Base-by-base conservation (phyloP, 768 basidiomycete genomes). In the Suillus variegatus region DNA sequence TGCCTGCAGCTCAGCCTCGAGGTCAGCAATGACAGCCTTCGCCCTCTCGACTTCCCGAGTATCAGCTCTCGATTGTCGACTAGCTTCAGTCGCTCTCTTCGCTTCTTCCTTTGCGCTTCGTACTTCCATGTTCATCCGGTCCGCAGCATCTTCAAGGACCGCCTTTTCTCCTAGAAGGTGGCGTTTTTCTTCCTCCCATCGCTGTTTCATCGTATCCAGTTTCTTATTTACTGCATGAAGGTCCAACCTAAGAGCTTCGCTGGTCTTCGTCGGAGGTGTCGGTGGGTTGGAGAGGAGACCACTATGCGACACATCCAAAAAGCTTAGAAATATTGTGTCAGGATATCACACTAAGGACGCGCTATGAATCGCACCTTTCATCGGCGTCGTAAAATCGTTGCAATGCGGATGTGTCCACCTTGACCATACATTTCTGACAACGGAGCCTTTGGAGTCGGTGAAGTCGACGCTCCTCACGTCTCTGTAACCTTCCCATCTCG, bases 21-120 rank as follows among this genome's bases (percentile, higher is more conserved):
- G 84, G 18, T 90, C 89, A 2, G 84, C 81, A 65, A 94, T 86
- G 35, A 84, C 83, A 6, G 76, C 78, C 69, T 85, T 90, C 8
- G 92, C 90, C 61, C 80, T 84, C 56, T 90, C 90, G 20, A 90
- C 83, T 64, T 94, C 92, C 92, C 94, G 67, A 6, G 86, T 75
- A 61, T 82, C 82, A 40, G 76, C 82, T 64, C 80, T 82, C n/a
- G 80, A 75, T 68, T 77, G 81, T 62, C 87, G 83, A 43, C 79
- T 79, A 35, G 74, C 82, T 67, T 91, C 86, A 25, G 79, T 77
- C 22, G 79, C 84, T 67, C 81, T 85, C 72, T 79, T 84, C 2
- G 78, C 81, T 65, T 90, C 88, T 61, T 85, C 85, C 74, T 88
- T 86, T 7, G 82, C 85, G 55, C 75, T 81, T 49, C 82, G 85